Evolutionary conservation across 23 red algal genomes (phyloP).

Genomic region (Gracilaria domingensis): DNA sequence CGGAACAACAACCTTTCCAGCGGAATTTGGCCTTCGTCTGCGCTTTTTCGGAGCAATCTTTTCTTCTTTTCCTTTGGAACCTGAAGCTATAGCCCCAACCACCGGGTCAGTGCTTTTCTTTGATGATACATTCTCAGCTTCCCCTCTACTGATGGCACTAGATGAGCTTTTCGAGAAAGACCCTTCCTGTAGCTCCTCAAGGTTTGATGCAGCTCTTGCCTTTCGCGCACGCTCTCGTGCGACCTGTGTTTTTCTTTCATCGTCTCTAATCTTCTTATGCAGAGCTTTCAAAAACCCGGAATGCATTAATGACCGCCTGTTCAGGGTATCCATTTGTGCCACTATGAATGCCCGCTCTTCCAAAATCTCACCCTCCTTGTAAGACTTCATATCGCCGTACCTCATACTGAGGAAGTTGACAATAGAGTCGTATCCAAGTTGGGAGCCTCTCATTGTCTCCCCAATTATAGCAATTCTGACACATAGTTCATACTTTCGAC

Average conservation of each 20-base stretch:
- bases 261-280: constrained; percentile 41
- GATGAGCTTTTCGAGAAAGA: background rate
- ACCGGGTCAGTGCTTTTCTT: background rate
- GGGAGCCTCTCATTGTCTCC: constrained; percentile 30
- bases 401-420: constrained; percentile 38
- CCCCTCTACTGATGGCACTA: background rate
- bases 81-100: background rate
- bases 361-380: constrained; percentile 49
- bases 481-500: constrained; percentile 73
- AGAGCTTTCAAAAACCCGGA: constrained; percentile 49
- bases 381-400: constrained; percentile 55
- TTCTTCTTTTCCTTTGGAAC: constrained; percentile 1
- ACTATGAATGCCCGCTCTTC: constrained; percentile 55
- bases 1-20: constrained; percentile 33
- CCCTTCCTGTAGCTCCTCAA: background rate
- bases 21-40: background rate
- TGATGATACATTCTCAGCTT: background rate
- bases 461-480: constrained; percentile 57
- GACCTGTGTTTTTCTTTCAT: constrained; percentile 19
- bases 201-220: background rate
- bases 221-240: constrained; percentile 1
- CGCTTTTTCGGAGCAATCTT: background rate
- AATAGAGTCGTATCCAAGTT: constrained; percentile 33
- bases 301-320: constrained; percentile 37
- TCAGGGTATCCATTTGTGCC: constrained; percentile 51